Conservation (phyloP, 176 grass and related monocot species). For the Typha latifolia region DNA sequence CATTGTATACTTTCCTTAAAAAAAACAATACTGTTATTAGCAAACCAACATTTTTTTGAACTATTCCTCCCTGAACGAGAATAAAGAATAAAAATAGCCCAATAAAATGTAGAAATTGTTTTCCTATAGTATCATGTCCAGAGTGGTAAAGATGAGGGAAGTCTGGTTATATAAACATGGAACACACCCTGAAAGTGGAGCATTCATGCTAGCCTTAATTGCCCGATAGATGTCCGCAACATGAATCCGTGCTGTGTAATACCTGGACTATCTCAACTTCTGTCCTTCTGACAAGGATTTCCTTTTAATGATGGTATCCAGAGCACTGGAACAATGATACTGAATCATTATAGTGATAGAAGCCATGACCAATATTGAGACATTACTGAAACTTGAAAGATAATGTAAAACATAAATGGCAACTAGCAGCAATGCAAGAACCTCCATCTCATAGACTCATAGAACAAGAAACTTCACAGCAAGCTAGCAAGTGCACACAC, state of each 20-base stretch:
- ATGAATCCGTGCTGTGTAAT: constrained; percentile 60
- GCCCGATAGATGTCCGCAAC: constrained; percentile 79
- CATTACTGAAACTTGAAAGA: neutral
- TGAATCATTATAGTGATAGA: neutral
- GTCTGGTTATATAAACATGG: neutral
- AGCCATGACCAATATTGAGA: neutral
- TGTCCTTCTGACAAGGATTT: constrained; percentile 52
- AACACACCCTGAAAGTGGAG: constrained; percentile 43
- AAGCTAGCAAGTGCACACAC: too few species aligned
- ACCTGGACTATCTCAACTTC: constrained; percentile 55
- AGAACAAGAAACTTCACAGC: too few species aligned
- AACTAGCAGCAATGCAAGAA: too few species aligned
- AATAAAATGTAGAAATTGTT: too few species aligned
- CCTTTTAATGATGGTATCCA: constrained; percentile 68
- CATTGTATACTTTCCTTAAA: constrained; percentile 70
- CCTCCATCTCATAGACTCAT: too few species aligned
- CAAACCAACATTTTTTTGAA: neutral
- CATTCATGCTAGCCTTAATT: constrained; percentile 49
- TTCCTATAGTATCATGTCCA: too few species aligned
- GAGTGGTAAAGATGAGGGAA: too few species aligned
- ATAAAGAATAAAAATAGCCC: too few species aligned
- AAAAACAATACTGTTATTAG: neutral
- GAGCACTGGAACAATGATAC: constrained; percentile 49
- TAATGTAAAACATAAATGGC: too few species aligned
- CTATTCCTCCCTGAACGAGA: too few species aligned